A percentile compares a stretch with the other conserved stretches of the same genome.
Conservation (phyloP, 179 eudicot genomes). For the Pouteria campechiana region DNA sequence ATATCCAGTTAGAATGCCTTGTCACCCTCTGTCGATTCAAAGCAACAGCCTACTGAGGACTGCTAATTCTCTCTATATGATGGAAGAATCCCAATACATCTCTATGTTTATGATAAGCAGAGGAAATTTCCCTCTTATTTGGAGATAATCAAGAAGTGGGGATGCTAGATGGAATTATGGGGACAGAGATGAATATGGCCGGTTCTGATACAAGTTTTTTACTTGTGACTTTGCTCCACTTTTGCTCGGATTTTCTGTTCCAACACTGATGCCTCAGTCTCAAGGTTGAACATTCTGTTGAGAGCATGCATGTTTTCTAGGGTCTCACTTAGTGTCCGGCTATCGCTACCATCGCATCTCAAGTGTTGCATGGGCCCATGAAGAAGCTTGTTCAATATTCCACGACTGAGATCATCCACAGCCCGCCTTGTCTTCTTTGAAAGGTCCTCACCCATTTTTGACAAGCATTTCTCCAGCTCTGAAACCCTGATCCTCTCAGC, state of each 20-base stretch:
- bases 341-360: conserved; percentile 50
- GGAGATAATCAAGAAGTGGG: not conserved
- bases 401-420: conserved; percentile 43
- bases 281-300: conserved; percentile 47
- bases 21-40: not conserved
- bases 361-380: conserved; percentile 54
- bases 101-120: not conserved
- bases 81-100: conserved; percentile 5
- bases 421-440: conserved; percentile 33
- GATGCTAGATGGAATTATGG: not conserved
- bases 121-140: conserved; percentile 17
- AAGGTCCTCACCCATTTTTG: conserved; percentile 39
- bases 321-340: conserved; percentile 34
- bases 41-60: not conserved
- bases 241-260: conserved; percentile 54
- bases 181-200: not conserved
- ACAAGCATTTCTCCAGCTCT: conserved; percentile 44
- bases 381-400: conserved; percentile 43
- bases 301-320: conserved; percentile 54
- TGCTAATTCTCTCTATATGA: conserved; percentile 5
- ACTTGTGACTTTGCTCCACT: conserved; percentile 38
- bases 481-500: conserved; percentile 44
- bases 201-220: no score
- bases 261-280: conserved; percentile 42
- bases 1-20: not conserved